Base-by-base conservation (phyloP, 257 asterid species). In the Solanum neorickii region DNA sequence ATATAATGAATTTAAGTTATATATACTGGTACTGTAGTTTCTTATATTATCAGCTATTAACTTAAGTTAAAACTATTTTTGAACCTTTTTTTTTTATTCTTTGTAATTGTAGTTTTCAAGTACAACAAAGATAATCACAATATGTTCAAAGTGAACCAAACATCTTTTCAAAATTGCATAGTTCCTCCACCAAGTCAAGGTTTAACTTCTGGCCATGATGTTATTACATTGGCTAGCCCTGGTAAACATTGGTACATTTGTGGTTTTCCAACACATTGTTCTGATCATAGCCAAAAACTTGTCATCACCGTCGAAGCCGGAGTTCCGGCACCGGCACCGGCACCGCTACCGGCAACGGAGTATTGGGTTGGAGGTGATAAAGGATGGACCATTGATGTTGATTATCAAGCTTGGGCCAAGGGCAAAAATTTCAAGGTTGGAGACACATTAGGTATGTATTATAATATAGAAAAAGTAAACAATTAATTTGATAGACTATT, bases 201-300 rank as follows among this genome's bases (percentile, higher is more conserved):
- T 12, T 42, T 84, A 44, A 75, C 86, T 76, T 10, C 56, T 52
- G 91, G 91, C 7, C 39, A 74, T 27, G 91, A 89, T 46, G 49
- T 33, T 11, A 62, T 86, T 3, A 25, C 76, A 9, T 88, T 89
- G 13, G 33, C 83, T 3, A 5, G 76, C 9, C 59, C 89, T 9
- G 91, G 91, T 29, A 74, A 46, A 44, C 84, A 83, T 31, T 89
- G 91, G 91, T 89, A 89, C 86, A 75, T 89, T 42, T 89, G 91
- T 74, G 89, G 87, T 20, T 1, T 89, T 6, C 9, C 41, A 5
- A 25, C 33, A 20, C 91, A 89, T 18, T 89, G 91, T 37, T 12
- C 56, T 2, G 52, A 15, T 33, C 20, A 73, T 82, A 46, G 78
- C 1, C 87, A 85, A 78, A 89, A 89, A 86, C 83, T 89, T 9